phyloP scores from a whole-genome alignment of 2,329 filamentous ascomycete species.

The Xylaria digitata region DNA sequence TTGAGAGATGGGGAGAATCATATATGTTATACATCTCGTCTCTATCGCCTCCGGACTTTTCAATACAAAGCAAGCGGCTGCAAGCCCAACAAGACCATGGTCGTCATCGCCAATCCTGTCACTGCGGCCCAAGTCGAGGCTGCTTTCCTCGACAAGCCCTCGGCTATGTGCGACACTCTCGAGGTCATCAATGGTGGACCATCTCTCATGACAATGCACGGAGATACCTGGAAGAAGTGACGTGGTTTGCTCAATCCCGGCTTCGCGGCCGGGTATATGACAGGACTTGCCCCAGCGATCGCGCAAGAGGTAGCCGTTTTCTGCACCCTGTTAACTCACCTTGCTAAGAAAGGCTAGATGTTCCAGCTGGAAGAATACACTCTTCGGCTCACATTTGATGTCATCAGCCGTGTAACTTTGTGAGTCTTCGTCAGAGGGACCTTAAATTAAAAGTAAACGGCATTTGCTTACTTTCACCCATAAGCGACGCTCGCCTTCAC shows the following conservation, averaged over 20 bases:
- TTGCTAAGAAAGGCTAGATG: constrained; percentile 29
- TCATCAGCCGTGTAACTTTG: constrained; percentile 42
- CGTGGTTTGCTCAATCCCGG: constrained; percentile 42
- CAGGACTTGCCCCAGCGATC: constrained; percentile 38
- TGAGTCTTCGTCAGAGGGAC: constrained; percentile 15
- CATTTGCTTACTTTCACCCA: neutral
- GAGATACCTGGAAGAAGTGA: constrained; percentile 43
- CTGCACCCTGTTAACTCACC: constrained; percentile 30
- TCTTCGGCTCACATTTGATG: constrained; percentile 43
- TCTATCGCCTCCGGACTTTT: too few relatives aligned
- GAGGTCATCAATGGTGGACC: constrained; percentile 54
- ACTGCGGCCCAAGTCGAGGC: constrained; percentile 40
- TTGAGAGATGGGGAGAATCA: too few relatives aligned
- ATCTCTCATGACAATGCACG: constrained; percentile 58
- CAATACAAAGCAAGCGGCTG: too few relatives aligned
- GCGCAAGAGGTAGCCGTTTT: constrained; percentile 41
- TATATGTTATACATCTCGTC: too few relatives aligned
- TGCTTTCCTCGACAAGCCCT: constrained; percentile 38
- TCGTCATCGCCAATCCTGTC: constrained; percentile 35
- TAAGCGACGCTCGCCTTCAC: constrained; percentile 41
- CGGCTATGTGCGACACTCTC: constrained; percentile 36
- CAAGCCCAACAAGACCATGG: constrained; percentile 24
- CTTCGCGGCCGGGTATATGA: constrained; percentile 40
- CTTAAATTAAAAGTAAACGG: neutral
- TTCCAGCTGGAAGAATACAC: constrained; percentile 44